A percentile compares a stretch with the other conserved stretches of the same genome.
Evolutionary conservation across 192 early-diverging fungal species (phyloP).

Genomic region (Helicostylum pulchrum): DNA sequence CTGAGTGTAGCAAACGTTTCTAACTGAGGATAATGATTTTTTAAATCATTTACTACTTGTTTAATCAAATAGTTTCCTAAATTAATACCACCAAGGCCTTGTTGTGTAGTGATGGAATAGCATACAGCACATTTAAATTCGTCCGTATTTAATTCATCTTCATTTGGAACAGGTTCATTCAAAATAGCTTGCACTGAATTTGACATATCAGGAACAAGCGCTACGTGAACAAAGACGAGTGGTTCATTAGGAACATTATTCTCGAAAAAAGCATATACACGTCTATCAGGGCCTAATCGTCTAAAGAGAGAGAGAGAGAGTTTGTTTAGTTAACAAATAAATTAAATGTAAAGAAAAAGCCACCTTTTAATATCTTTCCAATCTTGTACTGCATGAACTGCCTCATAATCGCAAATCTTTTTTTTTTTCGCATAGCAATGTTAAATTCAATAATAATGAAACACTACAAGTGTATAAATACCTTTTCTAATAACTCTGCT

Average conservation of each 20-base stretch:
- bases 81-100: constrained; percentile 83
- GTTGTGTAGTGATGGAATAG: constrained; percentile 92
- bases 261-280: constrained; percentile 86
- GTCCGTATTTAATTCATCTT: constrained; percentile 2
- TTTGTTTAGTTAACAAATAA: background rate
- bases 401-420: constrained; percentile 80
- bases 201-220: constrained; percentile 61
- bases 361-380: constrained; percentile 83
- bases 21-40: constrained; percentile 64
- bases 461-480: constrained; percentile 20
- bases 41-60: constrained; percentile 79
- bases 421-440: background rate
- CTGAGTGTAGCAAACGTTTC: constrained; percentile 84
- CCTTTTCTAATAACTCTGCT: constrained; percentile 78
- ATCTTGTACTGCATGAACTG: constrained; percentile 81
- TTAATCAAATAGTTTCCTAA: constrained; percentile 91
- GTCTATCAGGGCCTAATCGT: constrained; percentile 58
- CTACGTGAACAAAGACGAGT: constrained; percentile 88
- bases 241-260: constrained; percentile 75
- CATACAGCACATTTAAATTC: constrained; percentile 75
- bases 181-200: constrained; percentile 59
- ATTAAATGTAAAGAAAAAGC: constrained; percentile 2
- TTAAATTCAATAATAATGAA: background rate
- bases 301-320: constrained; percentile 7
- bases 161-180: constrained; percentile 22